Conservation (phyloP, 495 filamentous ascomycete genomes). For the Cercophora scortea region DNA sequence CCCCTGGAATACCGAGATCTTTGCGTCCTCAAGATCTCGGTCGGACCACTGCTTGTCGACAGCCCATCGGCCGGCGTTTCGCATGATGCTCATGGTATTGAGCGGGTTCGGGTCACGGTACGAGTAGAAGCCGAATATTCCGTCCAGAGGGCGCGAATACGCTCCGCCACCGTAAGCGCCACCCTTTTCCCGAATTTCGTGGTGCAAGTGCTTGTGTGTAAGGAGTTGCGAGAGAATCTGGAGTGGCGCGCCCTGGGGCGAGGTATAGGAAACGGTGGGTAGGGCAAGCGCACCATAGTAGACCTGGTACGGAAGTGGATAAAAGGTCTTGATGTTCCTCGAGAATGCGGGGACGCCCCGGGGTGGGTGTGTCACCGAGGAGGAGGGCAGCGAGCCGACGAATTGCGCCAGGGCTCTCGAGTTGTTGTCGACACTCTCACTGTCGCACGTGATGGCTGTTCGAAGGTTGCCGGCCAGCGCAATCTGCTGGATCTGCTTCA, state of each 20-base stretch:
- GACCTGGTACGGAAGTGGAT: slow-evolving; percentile 92
- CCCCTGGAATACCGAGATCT: slow-evolving; percentile 89
- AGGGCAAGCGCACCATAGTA: slow-evolving; percentile 80
- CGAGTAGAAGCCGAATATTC: slow-evolving; percentile 87
- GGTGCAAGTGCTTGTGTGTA: slow-evolving; percentile 95
- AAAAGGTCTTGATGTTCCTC: slow-evolving; percentile 66
- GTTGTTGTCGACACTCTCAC: slow-evolving; percentile 60
- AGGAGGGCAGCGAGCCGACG: slow-evolving; percentile 49
- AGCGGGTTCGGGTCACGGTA: slow-evolving; percentile 95
- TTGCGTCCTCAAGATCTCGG: slow-evolving; percentile 88
- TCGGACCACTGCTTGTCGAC: slow-evolving; percentile 76
- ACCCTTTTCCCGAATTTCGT: slow-evolving; percentile 96
- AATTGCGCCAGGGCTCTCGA: slow-evolving; percentile 66
- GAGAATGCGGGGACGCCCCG: slow-evolving; percentile 22
- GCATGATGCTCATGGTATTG: slow-evolving; percentile 81
- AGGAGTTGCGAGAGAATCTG: slow-evolving; percentile 86
- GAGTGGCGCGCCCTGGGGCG: slow-evolving; percentile 64
- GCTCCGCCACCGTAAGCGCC: slow-evolving; percentile 93
- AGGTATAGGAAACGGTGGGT: slow-evolving; percentile 78
- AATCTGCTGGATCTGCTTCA: slow-evolving; percentile 77
- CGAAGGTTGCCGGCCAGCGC: slow-evolving; percentile 62
- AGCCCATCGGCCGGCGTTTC: slow-evolving; percentile 75
- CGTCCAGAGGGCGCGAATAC: slow-evolving; percentile 68
- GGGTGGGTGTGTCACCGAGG: slow-evolving; percentile 27
- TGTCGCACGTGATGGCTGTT: slow-evolving; percentile 78